A percentile compares a stretch with the other conserved stretches of the same genome.
Conservation (phyloP, 1,284 basidiomycete species). For the Mycosarcoma mackinlayi region DNA sequence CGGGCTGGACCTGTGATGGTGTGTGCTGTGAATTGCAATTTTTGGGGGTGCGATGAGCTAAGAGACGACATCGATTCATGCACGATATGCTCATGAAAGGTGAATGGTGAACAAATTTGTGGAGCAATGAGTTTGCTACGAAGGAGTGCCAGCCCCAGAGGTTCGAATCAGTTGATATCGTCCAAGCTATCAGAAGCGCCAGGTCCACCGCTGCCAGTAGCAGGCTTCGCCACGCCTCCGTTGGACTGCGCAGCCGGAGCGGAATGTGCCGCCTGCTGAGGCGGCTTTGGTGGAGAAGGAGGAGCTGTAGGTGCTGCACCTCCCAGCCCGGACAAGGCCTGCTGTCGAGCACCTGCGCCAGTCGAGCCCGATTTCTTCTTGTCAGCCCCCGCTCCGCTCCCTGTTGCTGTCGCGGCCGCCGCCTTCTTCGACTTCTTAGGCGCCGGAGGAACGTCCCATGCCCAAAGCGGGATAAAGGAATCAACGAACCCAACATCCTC, state of each 20-base stretch:
- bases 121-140: not conserved
- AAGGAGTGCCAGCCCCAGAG: too few species aligned
- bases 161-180: conserved; percentile 46
- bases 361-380: conserved; percentile 16
- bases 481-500: conserved; percentile 99
- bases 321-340: conserved; percentile 25
- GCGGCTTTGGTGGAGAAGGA: conserved; percentile 21
- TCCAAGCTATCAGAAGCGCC: conserved; percentile 46
- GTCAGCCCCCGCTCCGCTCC: not conserved
- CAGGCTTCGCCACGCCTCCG: conserved; percentile 3
- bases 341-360: conserved; percentile 29
- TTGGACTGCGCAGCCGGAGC: conserved; percentile 15
- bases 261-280: conserved; percentile 30
- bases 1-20: too few species aligned
- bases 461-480: conserved; percentile 96
- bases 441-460: conserved; percentile 86
- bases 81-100: too few species aligned
- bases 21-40: too few species aligned
- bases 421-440: conserved; percentile 74
- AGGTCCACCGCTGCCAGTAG: conserved; percentile 29
- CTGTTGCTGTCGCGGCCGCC: conserved; percentile 1
- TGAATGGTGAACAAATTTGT: not conserved
- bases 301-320: conserved; percentile 20
- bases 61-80: too few species aligned
- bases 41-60: too few species aligned